phyloP scores from a whole-genome alignment of 2,329 filamentous ascomycete genomes.

The Pseudogymnoascus pannorum region DNA sequence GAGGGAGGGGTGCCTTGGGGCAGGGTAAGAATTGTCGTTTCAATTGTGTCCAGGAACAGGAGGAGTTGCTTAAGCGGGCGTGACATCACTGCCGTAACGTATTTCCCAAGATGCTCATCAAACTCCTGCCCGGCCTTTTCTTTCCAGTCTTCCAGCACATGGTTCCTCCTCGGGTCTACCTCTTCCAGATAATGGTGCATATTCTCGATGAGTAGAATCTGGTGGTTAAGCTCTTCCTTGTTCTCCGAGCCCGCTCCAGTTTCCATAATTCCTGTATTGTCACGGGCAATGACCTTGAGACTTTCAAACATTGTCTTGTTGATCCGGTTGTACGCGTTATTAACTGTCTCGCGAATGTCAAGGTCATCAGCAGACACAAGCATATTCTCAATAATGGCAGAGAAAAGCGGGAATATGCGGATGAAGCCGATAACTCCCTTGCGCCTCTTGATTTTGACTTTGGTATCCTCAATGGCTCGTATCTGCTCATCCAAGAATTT shows the following conservation, averaged over 20 bases:
- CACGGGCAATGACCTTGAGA: conserved; percentile 82
- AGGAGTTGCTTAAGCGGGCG: conserved; percentile 83
- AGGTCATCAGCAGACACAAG: conserved; percentile 53
- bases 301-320: conserved; percentile 97
- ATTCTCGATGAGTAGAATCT: conserved; percentile 95
- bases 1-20: conserved; percentile 51
- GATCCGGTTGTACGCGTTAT: conserved; percentile 80
- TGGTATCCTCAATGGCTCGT: conserved; percentile 92
- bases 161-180: conserved; percentile 65
- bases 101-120: conserved; percentile 77
- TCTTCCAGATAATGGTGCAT: conserved; percentile 98
- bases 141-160: conserved; percentile 77
- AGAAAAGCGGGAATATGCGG: conserved; percentile 84
- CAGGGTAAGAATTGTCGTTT: conserved; percentile 56
- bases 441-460: conserved; percentile 97
- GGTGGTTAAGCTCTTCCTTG: conserved; percentile 94
- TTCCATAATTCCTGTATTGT: conserved; percentile 48
- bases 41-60: conserved; percentile 85
- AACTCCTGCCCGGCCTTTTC: conserved; percentile 71
- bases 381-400: conserved; percentile 77
- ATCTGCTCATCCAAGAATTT: conserved; percentile 94
- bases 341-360: conserved; percentile 69
- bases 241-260: conserved; percentile 67
- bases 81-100: conserved; percentile 81
- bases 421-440: conserved; percentile 96